Percentiles rank a stretch among this genome's conserved stretches.
These are phyloP conservation scores for Nakazawaea anatomiae DNA, from an alignment of 805 yeast genomes.

Conservation along the genomic window DNA sequence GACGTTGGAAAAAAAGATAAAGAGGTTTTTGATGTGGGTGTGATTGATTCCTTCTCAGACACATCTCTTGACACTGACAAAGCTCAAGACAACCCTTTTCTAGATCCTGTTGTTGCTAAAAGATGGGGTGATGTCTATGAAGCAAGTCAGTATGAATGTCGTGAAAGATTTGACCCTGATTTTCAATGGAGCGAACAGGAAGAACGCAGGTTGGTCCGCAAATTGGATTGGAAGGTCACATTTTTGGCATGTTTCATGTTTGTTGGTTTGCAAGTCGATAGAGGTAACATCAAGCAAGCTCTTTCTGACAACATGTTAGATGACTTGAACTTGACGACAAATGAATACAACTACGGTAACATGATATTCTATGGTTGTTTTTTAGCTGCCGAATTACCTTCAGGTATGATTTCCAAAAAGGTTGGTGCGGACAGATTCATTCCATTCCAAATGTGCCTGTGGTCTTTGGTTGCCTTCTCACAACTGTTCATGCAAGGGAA, in stretches of 20 bases:
- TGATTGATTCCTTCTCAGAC: background rate
- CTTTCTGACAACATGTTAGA: slow-evolving; percentile 44
- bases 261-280: slow-evolving; percentile 47
- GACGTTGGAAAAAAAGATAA: background rate
- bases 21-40: background rate
- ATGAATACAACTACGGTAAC: slow-evolving; percentile 50
- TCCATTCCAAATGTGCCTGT: slow-evolving; percentile 41
- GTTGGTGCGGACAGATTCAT: slow-evolving; percentile 57
- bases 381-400: slow-evolving; percentile 50
- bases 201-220: slow-evolving; percentile 41
- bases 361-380: slow-evolving; percentile 39
- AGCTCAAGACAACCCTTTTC: slow-evolving; percentile 26
- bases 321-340: slow-evolving; percentile 42
- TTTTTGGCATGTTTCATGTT: slow-evolving; percentile 50
- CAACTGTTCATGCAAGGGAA: slow-evolving; percentile 23
- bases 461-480: slow-evolving; percentile 46
- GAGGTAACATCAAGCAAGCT: slow-evolving; percentile 50
- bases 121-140: slow-evolving; percentile 42
- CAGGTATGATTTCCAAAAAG: slow-evolving; percentile 52
- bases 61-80: background rate
- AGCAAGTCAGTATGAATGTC: slow-evolving; percentile 45
- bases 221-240: slow-evolving; percentile 50
- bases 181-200: slow-evolving; percentile 50
- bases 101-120: slow-evolving; percentile 41
- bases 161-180: slow-evolving; percentile 49